Conservation (phyloP, 2,329 filamentous ascomycete species). For the Fusarium sp. region DNA sequence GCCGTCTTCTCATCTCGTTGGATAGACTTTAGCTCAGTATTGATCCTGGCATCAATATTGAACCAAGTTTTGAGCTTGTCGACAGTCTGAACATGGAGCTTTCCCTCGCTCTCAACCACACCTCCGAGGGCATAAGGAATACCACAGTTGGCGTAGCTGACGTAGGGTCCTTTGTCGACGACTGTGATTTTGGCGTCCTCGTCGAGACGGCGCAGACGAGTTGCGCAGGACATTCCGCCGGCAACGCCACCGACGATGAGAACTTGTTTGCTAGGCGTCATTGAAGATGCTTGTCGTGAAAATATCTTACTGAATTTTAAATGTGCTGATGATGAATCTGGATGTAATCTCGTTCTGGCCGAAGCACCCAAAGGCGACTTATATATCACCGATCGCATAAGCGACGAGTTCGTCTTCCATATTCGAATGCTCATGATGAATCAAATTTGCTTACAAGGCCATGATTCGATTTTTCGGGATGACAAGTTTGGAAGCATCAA, state of each 20-base stretch:
- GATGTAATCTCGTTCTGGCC: neutral
- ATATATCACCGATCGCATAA: neutral
- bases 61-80: constrained; percentile 10
- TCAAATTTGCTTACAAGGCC: neutral
- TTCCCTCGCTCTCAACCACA: neutral
- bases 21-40: constrained; percentile 4
- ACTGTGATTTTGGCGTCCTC: constrained; percentile 9
- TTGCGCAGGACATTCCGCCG: constrained; percentile 19
- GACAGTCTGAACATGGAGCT: constrained; percentile 2
- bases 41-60: constrained; percentile 1
- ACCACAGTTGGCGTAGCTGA: constrained; percentile 18
- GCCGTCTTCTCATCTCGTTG: neutral
- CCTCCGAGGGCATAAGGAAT: constrained; percentile 11
- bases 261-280: constrained; percentile 1
- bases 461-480: neutral
- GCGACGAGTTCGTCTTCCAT: neutral
- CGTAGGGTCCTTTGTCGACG: constrained; percentile 10
- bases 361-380: neutral
- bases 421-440: constrained; percentile 3
- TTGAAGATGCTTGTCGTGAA: neutral
- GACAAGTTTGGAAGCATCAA: neutral
- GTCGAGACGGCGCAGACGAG: constrained; percentile 13
- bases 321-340: neutral
- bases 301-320: neutral
- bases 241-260: constrained; percentile 20